These are phyloP conservation scores for Gossypium sturtianum DNA, from an alignment of 345 rosid genomes.

Conservation along the genomic window DNA sequence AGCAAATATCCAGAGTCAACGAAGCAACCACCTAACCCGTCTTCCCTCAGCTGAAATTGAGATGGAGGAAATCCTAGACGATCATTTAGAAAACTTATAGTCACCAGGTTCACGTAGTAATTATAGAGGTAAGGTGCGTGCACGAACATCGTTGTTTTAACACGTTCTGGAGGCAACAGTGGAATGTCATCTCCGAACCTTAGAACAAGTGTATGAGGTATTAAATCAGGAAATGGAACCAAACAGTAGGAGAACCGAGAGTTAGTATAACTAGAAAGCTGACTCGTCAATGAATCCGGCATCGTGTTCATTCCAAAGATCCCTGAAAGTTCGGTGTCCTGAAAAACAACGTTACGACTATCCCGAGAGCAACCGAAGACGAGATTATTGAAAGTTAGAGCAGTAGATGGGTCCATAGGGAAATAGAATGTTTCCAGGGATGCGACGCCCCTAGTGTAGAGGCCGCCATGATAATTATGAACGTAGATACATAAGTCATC, in stretches of 20 bases:
- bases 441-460: background rate
- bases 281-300: constrained; percentile 11
- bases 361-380: constrained; percentile 27
- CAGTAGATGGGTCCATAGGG: too few species aligned
- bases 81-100: constrained; percentile 7
- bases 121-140: background rate
- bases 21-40: constrained; percentile 1
- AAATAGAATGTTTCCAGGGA: constrained; percentile 17
- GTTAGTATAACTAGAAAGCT: background rate
- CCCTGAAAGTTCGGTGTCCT: constrained; percentile 3
- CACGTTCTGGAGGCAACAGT: background rate
- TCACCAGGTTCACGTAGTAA: background rate
- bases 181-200: constrained; percentile 19
- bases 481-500: background rate
- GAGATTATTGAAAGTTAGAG: background rate
- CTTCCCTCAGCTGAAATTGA: background rate
- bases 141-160: background rate
- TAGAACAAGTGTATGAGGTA: background rate
- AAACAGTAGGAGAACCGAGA: constrained; percentile 18
- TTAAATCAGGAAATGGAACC: background rate
- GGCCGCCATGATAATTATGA: background rate
- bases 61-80: background rate
- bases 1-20: constrained; percentile 10
- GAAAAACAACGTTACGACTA: background rate
- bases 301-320: constrained; percentile 12